phyloP scores from a whole-genome alignment of 2,329 filamentous ascomycete genomes.

The Arthrobotrys entomopaga region DNA sequence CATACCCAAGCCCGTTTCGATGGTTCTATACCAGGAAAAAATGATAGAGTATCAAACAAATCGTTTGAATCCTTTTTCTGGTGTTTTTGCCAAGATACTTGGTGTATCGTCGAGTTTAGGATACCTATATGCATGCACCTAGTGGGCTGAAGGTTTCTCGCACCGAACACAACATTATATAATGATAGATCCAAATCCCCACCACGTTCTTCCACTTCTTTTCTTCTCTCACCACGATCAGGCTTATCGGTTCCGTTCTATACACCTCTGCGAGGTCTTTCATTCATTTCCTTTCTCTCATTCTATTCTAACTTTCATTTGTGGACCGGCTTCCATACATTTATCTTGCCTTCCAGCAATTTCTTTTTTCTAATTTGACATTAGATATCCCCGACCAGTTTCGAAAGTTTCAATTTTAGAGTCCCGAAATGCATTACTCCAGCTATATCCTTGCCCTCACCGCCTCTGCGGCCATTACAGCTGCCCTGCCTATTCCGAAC shows the following conservation, averaged over 20 bases:
- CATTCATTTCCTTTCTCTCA: constrained; percentile 16
- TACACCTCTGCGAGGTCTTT: constrained; percentile 42
- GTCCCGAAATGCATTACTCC: constrained; percentile 33
- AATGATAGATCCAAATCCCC: constrained; percentile 9
- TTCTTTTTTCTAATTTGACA: constrained; percentile 20
- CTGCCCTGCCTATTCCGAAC: constrained; percentile 21
- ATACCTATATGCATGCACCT: too few relatives aligned
- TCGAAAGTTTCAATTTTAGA: constrained; percentile 10
- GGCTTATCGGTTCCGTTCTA: constrained; percentile 45
- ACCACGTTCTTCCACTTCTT: constrained; percentile 4
- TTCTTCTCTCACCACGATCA: constrained; percentile 40
- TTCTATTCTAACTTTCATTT: constrained; percentile 11
- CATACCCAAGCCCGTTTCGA: constrained; percentile 7
- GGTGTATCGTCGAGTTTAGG: too few relatives aligned
- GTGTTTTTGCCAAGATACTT: neutral
- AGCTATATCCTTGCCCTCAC: constrained; percentile 22
- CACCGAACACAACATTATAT: constrained; percentile 16
- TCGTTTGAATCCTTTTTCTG: constrained; percentile 11
- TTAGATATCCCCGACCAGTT: constrained; percentile 12
- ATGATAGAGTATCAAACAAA: constrained; percentile 11
- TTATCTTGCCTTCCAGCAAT: constrained; percentile 1
- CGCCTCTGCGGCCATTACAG: constrained; percentile 20
- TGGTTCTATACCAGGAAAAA: constrained; percentile 7
- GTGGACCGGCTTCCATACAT: constrained; percentile 39
- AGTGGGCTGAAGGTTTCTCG: too few relatives aligned